A percentile compares a stretch with the other conserved stretches of the same genome.
Evolutionary conservation across 306 rosid genomes (phyloP).

Genomic region (Vigna hirtella): DNA sequence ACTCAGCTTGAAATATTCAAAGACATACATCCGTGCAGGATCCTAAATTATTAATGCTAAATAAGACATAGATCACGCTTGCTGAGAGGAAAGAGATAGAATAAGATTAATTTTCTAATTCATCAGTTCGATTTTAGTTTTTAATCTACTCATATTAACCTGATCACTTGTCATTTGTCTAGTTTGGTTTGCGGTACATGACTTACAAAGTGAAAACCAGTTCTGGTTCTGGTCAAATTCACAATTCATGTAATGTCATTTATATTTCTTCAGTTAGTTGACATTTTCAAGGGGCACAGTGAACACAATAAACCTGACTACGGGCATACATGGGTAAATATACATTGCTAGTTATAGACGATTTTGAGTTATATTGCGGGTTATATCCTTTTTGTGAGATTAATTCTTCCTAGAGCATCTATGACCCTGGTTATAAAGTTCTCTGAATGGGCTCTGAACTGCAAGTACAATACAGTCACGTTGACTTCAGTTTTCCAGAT

Average conservation of each 20-base stretch:
- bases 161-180: not conserved
- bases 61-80: not conserved
- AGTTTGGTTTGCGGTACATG: not conserved
- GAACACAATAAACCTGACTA: not conserved
- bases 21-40: not conserved
- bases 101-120: not conserved
- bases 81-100: not conserved
- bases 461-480: not conserved
- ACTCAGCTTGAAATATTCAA: not conserved
- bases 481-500: not conserved
- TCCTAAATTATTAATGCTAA: not conserved
- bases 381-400: not conserved
- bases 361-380: not conserved
- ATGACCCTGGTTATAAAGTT: not conserved
- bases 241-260: not conserved
- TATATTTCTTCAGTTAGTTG: not conserved
- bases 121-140: not conserved
- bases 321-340: not conserved
- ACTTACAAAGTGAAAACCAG: not conserved
- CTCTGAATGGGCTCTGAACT: constrained; percentile 6
- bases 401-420: not conserved
- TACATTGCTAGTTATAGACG: not conserved
- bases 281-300: not conserved
- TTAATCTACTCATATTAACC: not conserved
- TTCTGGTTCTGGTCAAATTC: constrained; percentile 1